Evolutionary conservation across 2,329 filamentous ascomycete genomes (phyloP).

Genomic region (Ascochyta clinopodiicola): DNA sequence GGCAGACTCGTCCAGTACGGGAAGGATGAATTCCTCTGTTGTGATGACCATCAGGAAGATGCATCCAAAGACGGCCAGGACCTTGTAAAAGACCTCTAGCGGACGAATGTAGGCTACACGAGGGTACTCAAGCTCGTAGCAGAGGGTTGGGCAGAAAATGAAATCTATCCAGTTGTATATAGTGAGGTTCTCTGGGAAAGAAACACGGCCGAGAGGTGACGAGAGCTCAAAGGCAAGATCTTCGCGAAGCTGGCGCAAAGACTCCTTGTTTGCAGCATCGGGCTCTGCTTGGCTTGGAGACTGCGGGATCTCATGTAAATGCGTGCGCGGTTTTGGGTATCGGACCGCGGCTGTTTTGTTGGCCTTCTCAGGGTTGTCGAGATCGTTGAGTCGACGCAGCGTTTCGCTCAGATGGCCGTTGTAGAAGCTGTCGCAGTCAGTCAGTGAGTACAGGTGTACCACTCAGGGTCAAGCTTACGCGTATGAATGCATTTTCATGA

Average conservation of each 20-base stretch:
- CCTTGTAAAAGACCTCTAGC: constrained; percentile 82
- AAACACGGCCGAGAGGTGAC: constrained; percentile 85
- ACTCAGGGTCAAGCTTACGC: constrained; percentile 54
- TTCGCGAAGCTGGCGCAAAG: constrained; percentile 74
- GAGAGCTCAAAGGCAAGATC: constrained; percentile 90
- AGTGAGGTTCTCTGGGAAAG: constrained; percentile 89
- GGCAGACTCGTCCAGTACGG: constrained; percentile 80
- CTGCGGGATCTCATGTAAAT: constrained; percentile 61
- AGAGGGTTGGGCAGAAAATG: constrained; percentile 90
- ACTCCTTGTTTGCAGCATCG: constrained; percentile 42
- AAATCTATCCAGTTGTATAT: constrained; percentile 84
- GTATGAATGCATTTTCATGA: constrained; percentile 99
- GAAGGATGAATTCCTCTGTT: constrained; percentile 94
- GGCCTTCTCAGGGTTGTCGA: constrained; percentile 77
- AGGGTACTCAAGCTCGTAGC: constrained; percentile 97
- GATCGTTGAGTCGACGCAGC: constrained; percentile 75
- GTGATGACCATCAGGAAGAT: constrained; percentile 93
- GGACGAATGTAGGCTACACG: constrained; percentile 77
- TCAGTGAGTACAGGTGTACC: background rate
- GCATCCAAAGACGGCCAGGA: constrained; percentile 89
- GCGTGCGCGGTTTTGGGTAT: constrained; percentile 65
- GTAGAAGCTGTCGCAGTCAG: constrained; percentile 69
- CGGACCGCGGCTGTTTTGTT: constrained; percentile 75
- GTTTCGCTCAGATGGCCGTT: constrained; percentile 94
- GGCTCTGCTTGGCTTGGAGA: constrained; percentile 55